A percentile compares a stretch with the other conserved stretches of the same genome.
Evolutionary conservation across 2,329 filamentous ascomycete genomes (phyloP).

Genomic region (Arthrocladium fulminans): DNA sequence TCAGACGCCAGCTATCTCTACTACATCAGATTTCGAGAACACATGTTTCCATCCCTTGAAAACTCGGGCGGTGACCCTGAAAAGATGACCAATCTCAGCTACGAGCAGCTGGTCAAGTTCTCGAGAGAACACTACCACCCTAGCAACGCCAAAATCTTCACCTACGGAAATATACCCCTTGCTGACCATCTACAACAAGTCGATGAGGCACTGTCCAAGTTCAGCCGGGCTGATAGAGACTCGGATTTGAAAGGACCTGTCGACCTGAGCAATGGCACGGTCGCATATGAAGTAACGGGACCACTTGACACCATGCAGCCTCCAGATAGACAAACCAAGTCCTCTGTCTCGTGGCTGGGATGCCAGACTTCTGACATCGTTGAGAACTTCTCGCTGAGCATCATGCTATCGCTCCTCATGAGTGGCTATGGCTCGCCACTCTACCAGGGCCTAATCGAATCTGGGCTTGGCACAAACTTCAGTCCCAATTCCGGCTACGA

Average conservation of each 20-base stretch:
- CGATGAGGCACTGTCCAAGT: constrained; percentile 62
- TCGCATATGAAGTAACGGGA: constrained; percentile 62
- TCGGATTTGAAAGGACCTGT: constrained; percentile 68
- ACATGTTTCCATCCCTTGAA: constrained; percentile 87
- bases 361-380: constrained; percentile 73
- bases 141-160: constrained; percentile 91
- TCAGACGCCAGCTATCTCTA: constrained; percentile 94
- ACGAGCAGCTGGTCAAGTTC: constrained; percentile 79
- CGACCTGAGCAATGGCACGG: constrained; percentile 57
- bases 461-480: constrained; percentile 83
- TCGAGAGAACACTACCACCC: constrained; percentile 93
- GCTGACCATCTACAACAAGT: constrained; percentile 71
- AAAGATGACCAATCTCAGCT: constrained; percentile 91
- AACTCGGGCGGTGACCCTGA: constrained; percentile 95
- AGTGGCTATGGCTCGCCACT: constrained; percentile 93
- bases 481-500: constrained; percentile 93
- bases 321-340: constrained; percentile 81
- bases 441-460: constrained; percentile 80
- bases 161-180: constrained; percentile 88
- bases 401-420: constrained; percentile 75
- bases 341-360: constrained; percentile 85
- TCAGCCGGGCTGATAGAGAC: constrained; percentile 62
- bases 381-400: constrained; percentile 76
- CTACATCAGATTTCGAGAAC: constrained; percentile 90
- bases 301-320: constrained; percentile 82